Base-by-base conservation (phyloP, 2,329 filamentous ascomycete genomes). In the Curvularia sp. region DNA sequence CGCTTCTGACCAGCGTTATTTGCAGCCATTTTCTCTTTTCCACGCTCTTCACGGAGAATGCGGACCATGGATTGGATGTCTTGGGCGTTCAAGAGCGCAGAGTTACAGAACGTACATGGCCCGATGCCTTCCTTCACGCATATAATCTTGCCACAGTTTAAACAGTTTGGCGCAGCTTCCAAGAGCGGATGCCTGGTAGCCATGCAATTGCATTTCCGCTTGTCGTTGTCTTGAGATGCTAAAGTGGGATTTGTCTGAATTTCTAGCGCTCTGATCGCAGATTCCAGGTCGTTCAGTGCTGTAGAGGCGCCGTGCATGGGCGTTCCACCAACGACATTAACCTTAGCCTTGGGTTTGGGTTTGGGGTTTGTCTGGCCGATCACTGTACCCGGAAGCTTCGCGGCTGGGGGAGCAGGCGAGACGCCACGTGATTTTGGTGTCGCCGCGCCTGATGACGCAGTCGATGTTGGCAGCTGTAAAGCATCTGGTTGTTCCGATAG, bases 101-200 rank as follows among this genome's bases (percentile, higher is more conserved):
- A 83, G 0, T 88, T 87, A 79, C 95, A 99, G 72, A 91, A 97
- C 0, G 94, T 97, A 76, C 95, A 99, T 0, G 94, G 94, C 0
- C 94, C 94, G 0, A 98, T 83, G 0, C 95, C 95, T 77, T 99
- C 93, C 71, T 95, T 93, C 23, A 96, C 87, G 75, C 95, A 99
- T 53, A 98, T 89, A 12, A 99, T 92, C 75, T 98, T 98, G 58
- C 95, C 95, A 70, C 95, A 99, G 43, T 85, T 89, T 15, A 96
- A 80, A 74, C 95, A 99, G 74, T 98, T 99, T 0, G 95, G 95
- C 0, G 93, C 93, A 0, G 94, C 93, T n/a, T 87, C 87, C 43
- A 97, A 89, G 2, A 98, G 84, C 0, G 94, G 91, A 75, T 99
- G 95, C 1, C 91, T 86, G 0, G 90, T 88, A 0, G 91, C 95